Evolutionary conservation across 163 green algal genomes (phyloP), one percentile per base, ranked within the genome.

Genomic region (Scenedesmus sp.): DNA sequence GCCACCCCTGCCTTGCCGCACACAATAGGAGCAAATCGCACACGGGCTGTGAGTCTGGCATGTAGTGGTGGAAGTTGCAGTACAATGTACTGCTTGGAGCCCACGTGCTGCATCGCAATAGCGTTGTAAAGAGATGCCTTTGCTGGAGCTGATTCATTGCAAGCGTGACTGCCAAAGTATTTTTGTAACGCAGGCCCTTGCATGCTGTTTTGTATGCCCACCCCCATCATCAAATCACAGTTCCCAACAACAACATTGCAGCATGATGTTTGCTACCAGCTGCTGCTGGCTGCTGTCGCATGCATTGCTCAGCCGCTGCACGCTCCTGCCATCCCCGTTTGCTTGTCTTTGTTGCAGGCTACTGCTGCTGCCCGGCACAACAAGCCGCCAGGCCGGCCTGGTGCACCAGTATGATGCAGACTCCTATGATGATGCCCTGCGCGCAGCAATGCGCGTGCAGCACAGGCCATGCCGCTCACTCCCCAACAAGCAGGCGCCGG

Each of bases 301-400:
- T 70, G 56, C 22, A 70, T 70, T 70, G 56, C 56, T 70, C 2
- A 80, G 73, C 73, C 73, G 35, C 73, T 44, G 73, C 78, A 18
- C 6, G 22, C 16, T 33, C 16, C 40, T 0, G 20, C 6, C 20
- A 2, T 24, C 22, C 78, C 40, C 33, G 13, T 46, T 22, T 61
- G 42, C 40, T 7, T 79, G 10, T 26, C 3, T 59, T 33, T 81
- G 13, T 22, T 72, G 68, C 85, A 89, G 85, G 85, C 37, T 53
- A 18, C 85, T 76, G 72, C 49, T 20, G 85, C 85, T 24, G 78
- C 85, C 33, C 53, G 33, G 72, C 24, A 33, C 85, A 83, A 90
- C 85, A 90, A 53, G 37, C 85, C 85, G 9, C n/a, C n/a, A 40
- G 85, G 85, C 18, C 46, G 85, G 15, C 85, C 85, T 49, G 85